These are phyloP conservation scores for Cryptomeria japonica DNA, from an alignment of 75 land plant genomes.

Conservation along the genomic window DNA sequence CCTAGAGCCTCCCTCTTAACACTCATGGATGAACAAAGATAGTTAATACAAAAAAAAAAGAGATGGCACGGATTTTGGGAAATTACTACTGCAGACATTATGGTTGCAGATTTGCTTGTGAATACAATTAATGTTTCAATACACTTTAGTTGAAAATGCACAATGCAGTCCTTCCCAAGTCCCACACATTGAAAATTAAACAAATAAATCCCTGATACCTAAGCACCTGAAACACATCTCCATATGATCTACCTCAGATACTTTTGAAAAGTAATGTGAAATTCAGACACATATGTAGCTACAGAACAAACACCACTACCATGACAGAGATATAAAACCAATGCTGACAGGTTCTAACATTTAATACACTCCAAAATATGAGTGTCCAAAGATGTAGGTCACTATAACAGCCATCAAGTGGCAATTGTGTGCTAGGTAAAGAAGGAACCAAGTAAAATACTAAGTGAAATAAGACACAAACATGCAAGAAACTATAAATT, in stretches of 20 bases:
- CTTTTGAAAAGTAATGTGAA: neutral
- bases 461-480: neutral
- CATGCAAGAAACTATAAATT: neutral
- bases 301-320: neutral
- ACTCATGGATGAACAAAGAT: neutral
- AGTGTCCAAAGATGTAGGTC: neutral
- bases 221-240: neutral
- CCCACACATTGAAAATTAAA: neutral
- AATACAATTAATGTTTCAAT: conserved; percentile 3
- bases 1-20: neutral
- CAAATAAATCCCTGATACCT: neutral
- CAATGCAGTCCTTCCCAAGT: neutral
- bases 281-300: neutral
- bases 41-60: neutral
- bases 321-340: neutral
- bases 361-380: neutral
- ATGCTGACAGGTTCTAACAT: neutral
- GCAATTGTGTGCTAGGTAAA: neutral
- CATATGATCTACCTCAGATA: neutral
- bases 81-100: neutral
- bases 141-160: neutral
- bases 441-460: neutral
- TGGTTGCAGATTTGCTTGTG: neutral
- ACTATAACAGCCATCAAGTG: neutral
- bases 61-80: neutral